phyloP scores from a whole-genome alignment of 2,329 filamentous ascomycete genomes.

The Nothophoma quercina region DNA sequence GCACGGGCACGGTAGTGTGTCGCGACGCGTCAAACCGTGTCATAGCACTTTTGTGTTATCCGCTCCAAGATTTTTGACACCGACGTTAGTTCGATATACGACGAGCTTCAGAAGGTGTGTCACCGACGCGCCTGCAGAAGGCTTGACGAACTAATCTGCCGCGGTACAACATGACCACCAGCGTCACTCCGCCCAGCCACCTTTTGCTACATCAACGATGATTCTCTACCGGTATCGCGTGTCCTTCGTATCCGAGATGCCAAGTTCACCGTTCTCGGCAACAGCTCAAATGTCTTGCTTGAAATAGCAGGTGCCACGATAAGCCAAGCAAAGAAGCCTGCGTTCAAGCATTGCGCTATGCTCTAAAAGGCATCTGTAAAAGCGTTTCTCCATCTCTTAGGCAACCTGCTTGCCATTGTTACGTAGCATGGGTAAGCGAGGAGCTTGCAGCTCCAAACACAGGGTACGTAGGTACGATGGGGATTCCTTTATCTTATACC shows the following conservation, averaged over 20 bases:
- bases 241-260: slow-evolving; percentile 6
- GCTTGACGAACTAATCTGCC: background rate
- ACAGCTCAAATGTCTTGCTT: slow-evolving; percentile 20
- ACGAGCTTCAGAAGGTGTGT: background rate
- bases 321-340: slow-evolving; percentile 28
- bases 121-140: no score
- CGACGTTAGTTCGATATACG: no score
- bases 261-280: slow-evolving; percentile 9
- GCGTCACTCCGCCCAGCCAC: slow-evolving; percentile 9
- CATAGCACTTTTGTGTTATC: no score
- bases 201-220: background rate
- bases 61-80: no score
- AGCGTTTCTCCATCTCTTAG: slow-evolving; percentile 21
- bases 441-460: background rate
- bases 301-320: slow-evolving; percentile 34
- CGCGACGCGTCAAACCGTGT: no score
- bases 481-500: background rate
- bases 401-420: slow-evolving; percentile 18
- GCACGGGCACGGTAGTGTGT: no score
- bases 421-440: slow-evolving; percentile 25
- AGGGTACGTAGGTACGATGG: slow-evolving; percentile 5
- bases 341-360: slow-evolving; percentile 25
- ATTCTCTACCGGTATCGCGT: slow-evolving; percentile 4
- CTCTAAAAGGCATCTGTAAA: slow-evolving; percentile 35
- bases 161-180: background rate